These are phyloP conservation scores for Knoxia roxburghii DNA, from an alignment of 257 asterid species.

Conservation along the genomic window DNA sequence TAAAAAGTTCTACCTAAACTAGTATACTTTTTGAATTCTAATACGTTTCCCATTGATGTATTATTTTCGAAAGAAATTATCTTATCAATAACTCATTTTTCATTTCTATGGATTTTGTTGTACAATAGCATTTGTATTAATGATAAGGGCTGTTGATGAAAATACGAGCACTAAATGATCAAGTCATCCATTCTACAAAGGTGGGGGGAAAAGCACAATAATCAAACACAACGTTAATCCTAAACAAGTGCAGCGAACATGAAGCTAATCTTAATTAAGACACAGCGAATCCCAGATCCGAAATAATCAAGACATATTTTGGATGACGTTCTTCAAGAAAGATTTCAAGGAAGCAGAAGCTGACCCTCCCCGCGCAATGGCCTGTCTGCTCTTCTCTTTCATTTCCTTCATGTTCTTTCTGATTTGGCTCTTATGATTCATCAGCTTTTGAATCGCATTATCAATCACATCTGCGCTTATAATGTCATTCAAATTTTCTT, in stretches of 20 bases:
- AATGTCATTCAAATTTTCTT: neutral
- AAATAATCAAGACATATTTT: neutral
- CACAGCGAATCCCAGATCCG: neutral
- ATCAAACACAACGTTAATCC: no score
- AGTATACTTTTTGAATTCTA: no score
- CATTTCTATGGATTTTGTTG: no score
- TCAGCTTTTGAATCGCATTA: slow-evolving; percentile 13
- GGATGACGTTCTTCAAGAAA: slow-evolving; percentile 37
- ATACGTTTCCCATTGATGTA: no score
- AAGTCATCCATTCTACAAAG: no score
- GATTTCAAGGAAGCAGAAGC: slow-evolving; percentile 26
- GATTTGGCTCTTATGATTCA: slow-evolving; percentile 19
- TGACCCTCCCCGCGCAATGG: slow-evolving; percentile 48
- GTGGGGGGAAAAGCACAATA: no score
- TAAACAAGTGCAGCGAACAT: neutral
- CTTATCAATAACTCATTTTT: no score
- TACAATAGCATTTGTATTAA: no score
- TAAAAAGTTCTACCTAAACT: no score
- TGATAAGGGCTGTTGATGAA: no score
- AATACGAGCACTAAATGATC: no score
- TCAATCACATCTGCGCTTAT: slow-evolving; percentile 17
- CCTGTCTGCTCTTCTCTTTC: slow-evolving; percentile 34
- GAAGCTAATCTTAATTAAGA: neutral
- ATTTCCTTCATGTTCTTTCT: slow-evolving; percentile 45
- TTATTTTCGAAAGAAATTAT: no score